Evolutionary conservation across 257 asterid species (phyloP).

Genomic region (Lycium barbarum): DNA sequence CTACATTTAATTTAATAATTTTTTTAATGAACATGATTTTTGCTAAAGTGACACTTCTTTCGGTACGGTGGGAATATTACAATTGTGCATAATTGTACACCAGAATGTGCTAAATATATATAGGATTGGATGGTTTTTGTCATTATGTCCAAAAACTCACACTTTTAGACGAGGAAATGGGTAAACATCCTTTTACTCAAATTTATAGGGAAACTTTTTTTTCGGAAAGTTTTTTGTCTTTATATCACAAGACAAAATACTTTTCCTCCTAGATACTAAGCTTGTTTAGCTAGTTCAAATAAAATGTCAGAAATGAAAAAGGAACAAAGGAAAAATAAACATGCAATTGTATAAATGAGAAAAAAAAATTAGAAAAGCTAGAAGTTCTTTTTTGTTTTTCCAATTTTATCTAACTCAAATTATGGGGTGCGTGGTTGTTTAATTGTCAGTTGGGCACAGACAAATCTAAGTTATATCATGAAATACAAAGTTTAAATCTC

Average conservation of each 20-base stretch:
- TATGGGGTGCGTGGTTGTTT: not conserved
- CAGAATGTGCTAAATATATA: not conserved
- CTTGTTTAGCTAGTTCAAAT: not conserved
- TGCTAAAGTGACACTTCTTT: too few species aligned
- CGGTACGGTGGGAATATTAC: too few species aligned
- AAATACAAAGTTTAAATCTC: too few species aligned
- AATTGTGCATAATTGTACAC: not conserved
- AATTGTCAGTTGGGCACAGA: not conserved
- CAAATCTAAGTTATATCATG: not conserved
- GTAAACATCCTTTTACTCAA: conserved; percentile 22
- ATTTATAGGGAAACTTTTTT: not conserved
- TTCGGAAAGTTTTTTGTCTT: conserved; percentile 32
- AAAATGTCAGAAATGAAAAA: not conserved
- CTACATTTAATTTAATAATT: too few species aligned
- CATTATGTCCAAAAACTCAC: conserved; percentile 20
- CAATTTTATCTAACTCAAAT: too few species aligned
- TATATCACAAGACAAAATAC: conserved; percentile 21
- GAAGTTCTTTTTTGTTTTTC: not conserved
- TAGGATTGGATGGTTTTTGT: not conserved
- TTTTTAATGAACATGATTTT: too few species aligned
- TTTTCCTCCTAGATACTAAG: conserved; percentile 20
- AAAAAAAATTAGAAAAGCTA: not conserved
- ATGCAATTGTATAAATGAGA: not conserved
- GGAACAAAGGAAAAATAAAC: not conserved
- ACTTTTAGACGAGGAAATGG: conserved; percentile 20